These are phyloP conservation scores for Salix caprea DNA, from an alignment of 345 rosid genomes.

Conservation along the genomic window DNA sequence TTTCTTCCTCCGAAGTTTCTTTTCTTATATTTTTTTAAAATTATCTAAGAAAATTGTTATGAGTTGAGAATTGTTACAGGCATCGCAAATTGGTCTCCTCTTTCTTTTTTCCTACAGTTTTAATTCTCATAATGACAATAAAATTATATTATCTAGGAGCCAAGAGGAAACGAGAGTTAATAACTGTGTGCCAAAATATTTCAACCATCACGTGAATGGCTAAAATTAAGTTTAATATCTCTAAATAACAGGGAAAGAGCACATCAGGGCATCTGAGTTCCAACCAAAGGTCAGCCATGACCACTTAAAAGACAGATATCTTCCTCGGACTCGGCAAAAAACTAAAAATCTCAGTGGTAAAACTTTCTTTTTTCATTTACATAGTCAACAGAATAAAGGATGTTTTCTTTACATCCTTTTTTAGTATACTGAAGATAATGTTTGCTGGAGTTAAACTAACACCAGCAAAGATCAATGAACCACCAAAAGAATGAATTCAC, in stretches of 20 bases:
- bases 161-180: no score
- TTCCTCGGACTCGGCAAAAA: neutral
- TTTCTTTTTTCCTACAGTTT: neutral
- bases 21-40: no score
- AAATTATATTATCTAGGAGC: no score
- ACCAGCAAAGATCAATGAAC: neutral
- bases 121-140: neutral
- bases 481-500: constrained; percentile 7
- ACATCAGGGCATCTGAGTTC: no score
- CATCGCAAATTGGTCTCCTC: neutral
- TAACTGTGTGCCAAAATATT: no score
- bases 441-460: neutral
- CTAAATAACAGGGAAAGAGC: no score
- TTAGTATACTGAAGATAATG: neutral
- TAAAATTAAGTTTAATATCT: no score
- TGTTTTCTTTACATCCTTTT: neutral
- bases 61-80: neutral
- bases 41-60: no score
- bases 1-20: no score
- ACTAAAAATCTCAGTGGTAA: neutral
- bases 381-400: neutral
- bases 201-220: no score
- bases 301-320: no score
- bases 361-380: neutral
- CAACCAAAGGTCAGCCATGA: no score